These are phyloP conservation scores for Colletotrichum karsti DNA, from an alignment of 2,329 filamentous ascomycete genomes.

Conservation along the genomic window DNA sequence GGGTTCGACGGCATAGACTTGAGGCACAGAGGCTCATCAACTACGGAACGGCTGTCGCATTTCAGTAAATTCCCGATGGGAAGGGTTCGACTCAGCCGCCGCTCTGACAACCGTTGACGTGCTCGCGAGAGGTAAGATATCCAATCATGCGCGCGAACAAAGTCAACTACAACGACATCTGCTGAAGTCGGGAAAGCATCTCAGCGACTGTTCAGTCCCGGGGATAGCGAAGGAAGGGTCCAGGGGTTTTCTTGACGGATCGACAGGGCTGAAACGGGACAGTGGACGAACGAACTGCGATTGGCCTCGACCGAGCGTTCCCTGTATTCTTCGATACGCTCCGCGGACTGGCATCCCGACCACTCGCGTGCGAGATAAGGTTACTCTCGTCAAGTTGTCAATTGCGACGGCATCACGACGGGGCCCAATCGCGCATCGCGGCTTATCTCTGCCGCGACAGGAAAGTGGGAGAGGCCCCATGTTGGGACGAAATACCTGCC, in stretches of 20 bases:
- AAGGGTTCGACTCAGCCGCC: too few relatives aligned
- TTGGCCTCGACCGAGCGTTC: background rate
- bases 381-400: background rate
- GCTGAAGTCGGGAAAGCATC: too few relatives aligned
- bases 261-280: conserved; percentile 25
- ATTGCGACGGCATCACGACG: background rate
- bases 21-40: background rate
- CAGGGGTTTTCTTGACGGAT: background rate
- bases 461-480: background rate
- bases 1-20: background rate
- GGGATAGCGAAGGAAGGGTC: background rate
- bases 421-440: background rate
- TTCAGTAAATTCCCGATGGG: too few relatives aligned
- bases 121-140: too few relatives aligned
- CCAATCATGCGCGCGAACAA: too few relatives aligned
- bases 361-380: background rate
- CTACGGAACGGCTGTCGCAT: background rate
- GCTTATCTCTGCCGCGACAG: background rate
- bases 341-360: background rate
- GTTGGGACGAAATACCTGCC: background rate
- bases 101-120: too few relatives aligned
- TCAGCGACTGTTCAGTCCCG: too few relatives aligned
- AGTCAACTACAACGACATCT: too few relatives aligned
- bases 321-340: background rate
- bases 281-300: background rate